Evolutionary conservation across 2,329 filamentous ascomycete species (phyloP), one percentile per base, ranked within the genome.

Genomic region (Diaporthe sp.): DNA sequence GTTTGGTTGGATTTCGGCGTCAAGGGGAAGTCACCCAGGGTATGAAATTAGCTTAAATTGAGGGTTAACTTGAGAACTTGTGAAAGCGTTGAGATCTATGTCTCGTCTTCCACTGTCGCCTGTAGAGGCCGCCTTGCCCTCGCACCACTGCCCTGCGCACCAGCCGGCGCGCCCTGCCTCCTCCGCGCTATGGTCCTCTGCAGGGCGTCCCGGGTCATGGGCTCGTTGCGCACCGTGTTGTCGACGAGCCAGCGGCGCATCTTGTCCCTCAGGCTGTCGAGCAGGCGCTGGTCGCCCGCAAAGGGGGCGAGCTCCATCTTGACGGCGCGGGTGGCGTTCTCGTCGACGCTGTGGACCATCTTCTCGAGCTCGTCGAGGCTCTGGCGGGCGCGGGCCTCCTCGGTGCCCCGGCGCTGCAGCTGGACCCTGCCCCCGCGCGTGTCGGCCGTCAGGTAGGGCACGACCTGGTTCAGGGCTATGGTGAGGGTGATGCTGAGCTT

Each of bases 221-320:
- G 92, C 82, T 96, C 94, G 63, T 90, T 91, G 77, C 91, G 89
- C 75, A 97, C 93, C 19, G 92, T 96, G 80, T 97, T 97, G 82
- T 97, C 92, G 68, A 98, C 92, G 78, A 98, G 86, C 89, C 95
- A 97, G 79, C 97, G 94, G 83, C 92, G 94, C 84, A 98, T 90
- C 79, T 93, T 94, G 53, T 88, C 88, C 76, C 92, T 89, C 79
- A 97, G 84, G 74, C 91, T 91, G 58, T 86, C 86, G 61, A 93
- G 85, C n/a, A 87, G 87, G 75, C 90, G 88, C 47, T 88, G 85
- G 79, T 97, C 93, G n/a, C 92, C 92, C 68, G 88, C 90, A 83
- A 95, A 98, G 0, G 96, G 96, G 70, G 92, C 91, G 82, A 96
- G 89, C 79, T 97, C 95, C 81, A 97, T 87, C 61, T 93, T 92